A percentile compares a stretch with the other conserved stretches of the same genome.
Conservation (phyloP, 257 asterid genomes). For the Euphrasia confusa region DNA sequence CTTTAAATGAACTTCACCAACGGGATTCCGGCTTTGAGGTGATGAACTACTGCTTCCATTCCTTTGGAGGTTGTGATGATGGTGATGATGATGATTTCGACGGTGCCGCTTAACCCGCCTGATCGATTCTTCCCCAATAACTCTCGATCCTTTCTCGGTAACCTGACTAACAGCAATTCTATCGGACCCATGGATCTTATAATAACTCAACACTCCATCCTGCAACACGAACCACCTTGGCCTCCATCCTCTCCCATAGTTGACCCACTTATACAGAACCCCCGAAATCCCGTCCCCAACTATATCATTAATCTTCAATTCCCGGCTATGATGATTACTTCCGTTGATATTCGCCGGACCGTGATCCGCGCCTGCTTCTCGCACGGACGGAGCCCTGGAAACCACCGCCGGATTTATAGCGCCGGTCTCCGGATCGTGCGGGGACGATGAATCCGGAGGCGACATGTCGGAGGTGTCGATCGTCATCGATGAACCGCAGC, state of each 20-base stretch:
- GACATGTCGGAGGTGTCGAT: constrained; percentile 35
- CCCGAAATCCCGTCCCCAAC: constrained; percentile 86
- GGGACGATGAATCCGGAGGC: constrained; percentile 24
- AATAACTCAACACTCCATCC: constrained; percentile 88
- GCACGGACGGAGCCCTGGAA: constrained; percentile 40
- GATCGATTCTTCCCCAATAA: constrained; percentile 76
- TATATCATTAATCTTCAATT: constrained; percentile 72
- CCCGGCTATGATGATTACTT: constrained; percentile 30
- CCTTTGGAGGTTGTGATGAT: constrained; percentile 26
- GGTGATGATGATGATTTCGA: constrained; percentile 22
- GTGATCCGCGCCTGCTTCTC: constrained; percentile 27
- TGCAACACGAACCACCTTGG: constrained; percentile 94
- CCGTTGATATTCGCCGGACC: neutral
- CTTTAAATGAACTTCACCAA: constrained; percentile 96
- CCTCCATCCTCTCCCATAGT: constrained; percentile 97
- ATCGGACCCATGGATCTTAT: constrained; percentile 93
- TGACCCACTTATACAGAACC: constrained; percentile 83
- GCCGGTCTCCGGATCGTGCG: constrained; percentile 28
- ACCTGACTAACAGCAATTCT: constrained; percentile 56
- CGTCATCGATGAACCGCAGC: constrained; percentile 50
- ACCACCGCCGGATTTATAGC: constrained; percentile 28
- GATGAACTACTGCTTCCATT: constrained; percentile 30
- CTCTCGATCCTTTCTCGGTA: constrained; percentile 67
- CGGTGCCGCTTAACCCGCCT: constrained; percentile 42
- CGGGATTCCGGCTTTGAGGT: constrained; percentile 47